Evolutionary conservation across 371 early-diverging fungal species (phyloP), one percentile per base, ranked within the genome.

Genomic region (Saksenaea vasiformis): DNA sequence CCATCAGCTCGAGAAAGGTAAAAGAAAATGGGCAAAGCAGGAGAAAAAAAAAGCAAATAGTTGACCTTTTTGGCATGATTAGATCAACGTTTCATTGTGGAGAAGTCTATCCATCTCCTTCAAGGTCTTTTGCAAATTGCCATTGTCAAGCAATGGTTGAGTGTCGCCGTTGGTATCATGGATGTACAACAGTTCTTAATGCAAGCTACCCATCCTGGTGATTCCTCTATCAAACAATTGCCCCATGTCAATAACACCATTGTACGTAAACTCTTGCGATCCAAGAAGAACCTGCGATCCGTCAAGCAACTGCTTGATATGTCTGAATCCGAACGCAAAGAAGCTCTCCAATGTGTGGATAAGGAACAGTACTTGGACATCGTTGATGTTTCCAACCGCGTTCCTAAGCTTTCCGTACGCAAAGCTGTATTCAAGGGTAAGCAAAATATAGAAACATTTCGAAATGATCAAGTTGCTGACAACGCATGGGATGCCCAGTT

Each of bases 41-140:
- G n/a, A n/a, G n/a, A n/a, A n/a, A n/a, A n/a, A n/a, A n/a, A n/a
- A n/a, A n/a, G n/a, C n/a, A n/a, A n/a, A n/a, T n/a, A n/a, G n/a
- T n/a, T n/a, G n/a, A n/a, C n/a, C n/a, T n/a, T n/a, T n/a, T n/a
- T n/a, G n/a, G n/a, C n/a, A n/a, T n/a, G n/a, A n/a, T n/a, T n/a
- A 75, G 93, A 93, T 70, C 91, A 91, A 84, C 82, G 77, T 58
- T 84, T 85, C 62, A 89, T 94, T 61, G 83, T 93, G 13, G 82
- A 86, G 62, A 88, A 82, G 54, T 79, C 91, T 10, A 76, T 90
- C 56, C 89, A 87, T 54, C 80, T 97, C 34, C 72, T 92, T 31
- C 85, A 86, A 59, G 98, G 97, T 36, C 67, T 97, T 69, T 76
- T 94, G 39, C 96, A 95, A 68, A 94, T 98, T 55, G 84, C 97